Base-by-base conservation (phyloP, 164 flowering plant species). In the Macadamia tetraphylla region DNA sequence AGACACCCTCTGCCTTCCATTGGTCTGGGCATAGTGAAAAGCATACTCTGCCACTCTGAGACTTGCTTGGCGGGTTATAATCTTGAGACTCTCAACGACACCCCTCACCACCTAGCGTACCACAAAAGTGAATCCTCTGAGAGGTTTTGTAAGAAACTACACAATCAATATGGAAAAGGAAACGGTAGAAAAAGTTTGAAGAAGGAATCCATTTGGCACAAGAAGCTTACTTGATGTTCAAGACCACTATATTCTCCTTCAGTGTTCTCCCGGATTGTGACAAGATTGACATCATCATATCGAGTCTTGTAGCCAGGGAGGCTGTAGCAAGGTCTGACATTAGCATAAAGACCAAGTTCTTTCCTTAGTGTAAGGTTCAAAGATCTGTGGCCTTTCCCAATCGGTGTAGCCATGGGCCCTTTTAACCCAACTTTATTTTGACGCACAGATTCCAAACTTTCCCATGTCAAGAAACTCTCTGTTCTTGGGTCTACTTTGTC, bases 211-310 rank as follows among this genome's bases (percentile, higher is more conserved):
- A 1, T 29, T 32, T 15, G 6, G 32, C 31, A 14, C 64, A n/a
- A 62, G 1, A 62, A 60, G 77, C 85, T 83, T 77, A 90, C 98
- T 77, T 94, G 97, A 77, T 94, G 98, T 70, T 94, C 99, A 59
- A 94, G 90, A 40, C 99, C 99, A 83, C 96, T 89, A 71, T 94
- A 94, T 69, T 94, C 99, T 30, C 99, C 99, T 84, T 92, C 99
- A 0, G 99, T 94, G 77, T 94, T 94, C 70, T 94, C 99, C 71
- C 99, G 90, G 63, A 94, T 94, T 9, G 97, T 91, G 63, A 95
- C 83, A 23, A 92, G 92, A 78, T 95, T 71, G 29, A 95, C 98
- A 82, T 89, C 82, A 80, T 95, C 96, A 77, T 95, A 91, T 32
- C 95, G 85, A 60, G 98, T 95, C 77, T 90, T 87, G 75, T 89